Evolutionary conservation across 495 filamentous ascomycete genomes (phyloP).

Genomic region (Ramalina intermedia): DNA sequence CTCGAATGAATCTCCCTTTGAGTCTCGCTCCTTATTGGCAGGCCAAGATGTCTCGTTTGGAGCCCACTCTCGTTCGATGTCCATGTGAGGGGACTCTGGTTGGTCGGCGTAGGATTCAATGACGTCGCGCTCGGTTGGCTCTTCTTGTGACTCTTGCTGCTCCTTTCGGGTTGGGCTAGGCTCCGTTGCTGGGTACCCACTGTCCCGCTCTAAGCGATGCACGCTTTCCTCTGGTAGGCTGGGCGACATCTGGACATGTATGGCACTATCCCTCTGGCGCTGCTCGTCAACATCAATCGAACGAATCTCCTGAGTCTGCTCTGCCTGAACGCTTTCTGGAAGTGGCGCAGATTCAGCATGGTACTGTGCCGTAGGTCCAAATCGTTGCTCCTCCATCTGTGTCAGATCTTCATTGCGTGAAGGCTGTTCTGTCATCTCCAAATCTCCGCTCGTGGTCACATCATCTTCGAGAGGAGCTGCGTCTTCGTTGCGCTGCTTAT

Average conservation of each 20-base stretch:
- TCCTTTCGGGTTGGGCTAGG: conserved; percentile 12
- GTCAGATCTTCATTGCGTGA: not conserved
- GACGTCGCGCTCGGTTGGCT: not conserved
- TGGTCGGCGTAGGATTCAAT: not conserved
- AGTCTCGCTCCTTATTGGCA: no score
- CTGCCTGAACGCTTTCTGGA: not conserved
- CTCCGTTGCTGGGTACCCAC: conserved; percentile 27
- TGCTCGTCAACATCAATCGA: no score
- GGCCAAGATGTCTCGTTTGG: no score
- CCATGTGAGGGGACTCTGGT: not conserved
- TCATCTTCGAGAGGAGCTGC: not conserved
- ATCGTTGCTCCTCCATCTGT: not conserved
- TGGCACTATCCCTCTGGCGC: conserved; percentile 32
- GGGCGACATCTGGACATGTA: conserved; percentile 37
- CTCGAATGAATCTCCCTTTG: no score
- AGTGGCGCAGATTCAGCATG: not conserved
- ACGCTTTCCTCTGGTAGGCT: conserved; percentile 14
- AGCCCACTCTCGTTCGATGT: no score
- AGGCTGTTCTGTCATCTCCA: not conserved
- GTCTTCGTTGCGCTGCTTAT: conserved; percentile 14
- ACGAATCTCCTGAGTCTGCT: not conserved
- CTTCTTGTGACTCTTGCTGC: not conserved
- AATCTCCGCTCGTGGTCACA: not conserved
- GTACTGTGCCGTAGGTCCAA: not conserved
- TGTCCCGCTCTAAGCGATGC: conserved; percentile 22